Evolutionary conservation across 164 flowering plant species (phyloP), one percentile per base, ranked within the genome.

Genomic region (Pachysandra terminalis): DNA sequence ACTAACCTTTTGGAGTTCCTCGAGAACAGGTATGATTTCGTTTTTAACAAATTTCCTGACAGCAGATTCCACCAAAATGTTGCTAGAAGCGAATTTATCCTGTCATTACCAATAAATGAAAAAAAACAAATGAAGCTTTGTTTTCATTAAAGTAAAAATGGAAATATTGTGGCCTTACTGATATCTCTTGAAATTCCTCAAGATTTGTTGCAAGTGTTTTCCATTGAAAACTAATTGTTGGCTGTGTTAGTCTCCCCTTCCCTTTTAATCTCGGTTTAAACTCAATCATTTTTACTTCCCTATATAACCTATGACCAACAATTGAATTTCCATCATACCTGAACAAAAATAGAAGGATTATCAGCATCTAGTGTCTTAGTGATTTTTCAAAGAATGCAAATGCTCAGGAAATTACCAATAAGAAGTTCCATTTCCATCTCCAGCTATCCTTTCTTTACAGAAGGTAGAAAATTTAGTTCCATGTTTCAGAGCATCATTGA

Each of bases 201-300:
- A 91, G 86, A 75, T 87, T 86, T 21, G 97, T 88, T 27, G 98
- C 97, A 65, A 91, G 79, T 61, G 96, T 91, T 80, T 94, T 88
- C 98, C 98, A 94, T 41, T 79, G 76, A 49, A 28, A 73, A 66
- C 22, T 72, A 25, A 56, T 61, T 3, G 57, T 32, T 52, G 83
- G 74, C 32, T 59, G 40, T 55, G 45, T 41, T 64, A 66, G 26
- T 69, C 73, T 63, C 23, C 74, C 75, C 62, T 76, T 82, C 28
- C 74, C 78, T 68, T 73, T 85, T 22, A 24, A 16, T 56, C 71
- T 84, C 19, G 68, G 66, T 61, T 41, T 75, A 53, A n/a, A n/a
- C 41, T 79, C 74, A 71, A 58, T 69, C 22, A 63, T 71, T 0
- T 48, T 74, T 58, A 85, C 82, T 82, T 87, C 97, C 78, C 56